Base-by-base conservation (phyloP, 768 basidiomycete species). In the Kwoniella mangroviensis region DNA sequence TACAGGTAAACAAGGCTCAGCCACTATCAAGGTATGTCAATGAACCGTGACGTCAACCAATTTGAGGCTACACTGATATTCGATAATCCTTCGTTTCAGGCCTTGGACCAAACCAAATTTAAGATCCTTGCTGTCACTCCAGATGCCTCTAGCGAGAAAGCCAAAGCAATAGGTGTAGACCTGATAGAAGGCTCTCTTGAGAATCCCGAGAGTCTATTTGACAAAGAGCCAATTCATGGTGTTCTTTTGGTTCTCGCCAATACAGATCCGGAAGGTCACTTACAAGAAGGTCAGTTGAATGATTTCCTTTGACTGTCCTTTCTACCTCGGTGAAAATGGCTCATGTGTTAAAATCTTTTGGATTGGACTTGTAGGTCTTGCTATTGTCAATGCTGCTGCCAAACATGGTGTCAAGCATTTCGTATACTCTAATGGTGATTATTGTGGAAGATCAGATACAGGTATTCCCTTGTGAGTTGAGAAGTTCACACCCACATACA, bases 1-100 rank as follows among this genome's bases (percentile, higher is more conserved):
- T 51, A 73, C 72, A 7, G 72, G 72, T 45, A 60, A 70, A 28
- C 72, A 73, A 68, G 68, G 72, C 19, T 26, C n/a, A 19, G 67
- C 67, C 28, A 21, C 52, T 5, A 51, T 72, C 56, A 56, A 61
- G 53, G 71, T 71, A 43, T 62, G 70, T 28, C 49, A 28, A 26
- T 7, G 34, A 49, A 13, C 4, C 56, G n/a, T n/a, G 21, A 21
- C 53, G 34, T 12, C 5, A 4, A 43, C 15, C 53, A n/a, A 52
- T n/a, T 51, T 17, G 51, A 52, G n/a, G 45, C 28, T 21, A 7
- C 9, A 26, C 15, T 64, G 12, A 49, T n/a, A n/a, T n/a, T n/a
- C n/a, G n/a, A n/a, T n/a, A n/a, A n/a, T n/a, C n/a, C n/a, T n/a
- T n/a, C n/a, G n/a, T n/a, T n/a, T n/a, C n/a, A n/a, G n/a, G n/a